Evolutionary conservation across 345 rosid species (phyloP).

Genomic region (Populus nigra): DNA sequence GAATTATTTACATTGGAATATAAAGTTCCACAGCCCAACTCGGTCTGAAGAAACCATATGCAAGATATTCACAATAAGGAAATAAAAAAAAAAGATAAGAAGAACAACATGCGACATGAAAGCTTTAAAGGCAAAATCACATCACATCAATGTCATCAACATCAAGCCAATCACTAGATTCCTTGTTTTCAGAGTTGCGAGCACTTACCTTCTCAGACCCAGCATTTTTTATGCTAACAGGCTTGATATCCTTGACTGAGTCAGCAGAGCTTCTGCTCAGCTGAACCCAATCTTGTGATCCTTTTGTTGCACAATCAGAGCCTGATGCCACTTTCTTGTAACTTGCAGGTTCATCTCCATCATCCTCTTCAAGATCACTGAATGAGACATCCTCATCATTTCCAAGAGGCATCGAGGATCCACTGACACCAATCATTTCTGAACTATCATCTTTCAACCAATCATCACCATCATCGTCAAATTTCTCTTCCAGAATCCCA

Average conservation of each 20-base stretch:
- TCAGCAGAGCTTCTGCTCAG: conserved; percentile 48
- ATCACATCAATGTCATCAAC: conserved; percentile 60
- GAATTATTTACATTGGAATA: conserved; percentile 46
- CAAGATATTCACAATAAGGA: conserved; percentile 32
- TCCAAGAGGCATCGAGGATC: conserved; percentile 45
- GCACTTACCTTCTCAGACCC: conserved; percentile 43
- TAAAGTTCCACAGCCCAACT: conserved; percentile 25
- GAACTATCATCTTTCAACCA: conserved; percentile 83
- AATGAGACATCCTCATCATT: conserved; percentile 95
- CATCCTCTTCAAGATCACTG: conserved; percentile 97
- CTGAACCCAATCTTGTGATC: conserved; percentile 62
- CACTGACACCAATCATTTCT: conserved; percentile 40
- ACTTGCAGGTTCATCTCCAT: conserved; percentile 48
- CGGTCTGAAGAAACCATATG: conserved; percentile 23
- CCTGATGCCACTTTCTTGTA: conserved; percentile 47
- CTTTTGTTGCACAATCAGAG: conserved; percentile 55
- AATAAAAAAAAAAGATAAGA: conserved; percentile 7
- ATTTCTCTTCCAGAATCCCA: conserved; percentile 38
- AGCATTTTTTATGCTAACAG: conserved; percentile 28
- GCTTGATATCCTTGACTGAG: conserved; percentile 44
- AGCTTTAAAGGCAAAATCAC: conserved; percentile 16
- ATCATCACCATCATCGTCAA: conserved; percentile 79
- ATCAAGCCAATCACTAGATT: conserved; percentile 71
- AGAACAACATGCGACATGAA: conserved; percentile 10
- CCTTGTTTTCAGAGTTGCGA: conserved; percentile 43